Base-by-base conservation (phyloP, 2,329 filamentous ascomycete genomes). In the Hypoxylon sp. region DNA sequence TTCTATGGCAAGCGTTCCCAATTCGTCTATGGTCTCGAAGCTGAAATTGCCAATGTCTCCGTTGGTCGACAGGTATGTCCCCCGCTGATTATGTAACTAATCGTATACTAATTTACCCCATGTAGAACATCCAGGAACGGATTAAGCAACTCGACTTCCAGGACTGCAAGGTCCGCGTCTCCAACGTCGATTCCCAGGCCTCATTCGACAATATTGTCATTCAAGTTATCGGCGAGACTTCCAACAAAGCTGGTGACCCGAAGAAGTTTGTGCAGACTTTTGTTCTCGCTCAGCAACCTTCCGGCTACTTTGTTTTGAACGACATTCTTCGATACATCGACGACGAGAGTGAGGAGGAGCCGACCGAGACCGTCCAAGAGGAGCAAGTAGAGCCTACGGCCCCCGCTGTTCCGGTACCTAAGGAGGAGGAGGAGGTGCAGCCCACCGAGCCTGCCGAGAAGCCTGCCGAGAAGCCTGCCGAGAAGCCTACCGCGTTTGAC, bases 191-290 rank as follows among this genome's bases (percentile, higher is more conserved):
- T 74, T 93, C 92, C 12, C 93, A 99, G 75, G 88, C 88, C 57
- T 97, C 93, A 7, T 89, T 87, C 71, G 86, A 92, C 56, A 95
- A 92, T 76, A 97, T 99, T 63, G 87, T 99, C 65, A 95, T 99
- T 67, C 92, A 96, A 73, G 94, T 97, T 66, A 97, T 99, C 69
- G 94, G 94, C 61, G 93, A 97, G 76, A 95, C 94, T 67, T 96
- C 92, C 66, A 97, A 96, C 83, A 95, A 95, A 74, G 86, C 84
- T 37, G 87, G 87, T 59, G 90, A 94, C 51, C 90, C 93, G 67
- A 92, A 90, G 79, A 97, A 97, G 73, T 99, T 99, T 69, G 89
- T 92, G 29, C 94, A 99, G 80, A 97, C 93, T 42, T 99, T 99
- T 65, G 90, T 99, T 57, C 89, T 99, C 57, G 94, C 94, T 37